Evolutionary conservation across 176 grass and related monocot species (phyloP), one percentile per base, ranked within the genome.

Genomic region (Rhipidocladum racemiflorum): DNA sequence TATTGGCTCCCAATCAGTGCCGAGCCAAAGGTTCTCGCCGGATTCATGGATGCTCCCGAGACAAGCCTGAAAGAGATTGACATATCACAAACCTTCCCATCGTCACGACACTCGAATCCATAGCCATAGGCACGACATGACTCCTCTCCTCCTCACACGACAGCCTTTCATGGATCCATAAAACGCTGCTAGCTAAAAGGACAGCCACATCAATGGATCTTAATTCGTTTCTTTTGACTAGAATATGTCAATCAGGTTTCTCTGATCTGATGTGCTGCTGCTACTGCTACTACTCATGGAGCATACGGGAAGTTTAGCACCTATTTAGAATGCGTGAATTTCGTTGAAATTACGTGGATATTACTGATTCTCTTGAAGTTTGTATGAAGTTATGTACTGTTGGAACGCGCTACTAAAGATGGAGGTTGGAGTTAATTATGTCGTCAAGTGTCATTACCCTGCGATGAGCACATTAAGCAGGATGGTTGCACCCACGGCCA

Each of bases 21-120:
- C 4, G 93, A 87, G 11, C 97, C 97, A 1, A 99, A 9, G 50
- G 40, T 96, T 48, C 97, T 77, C 1, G 83, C 97, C 24, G 93
- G 97, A 75, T 99, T 99, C 97, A 99, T 99, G 21, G 93, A 99
- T 21, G 91, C 93, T 4, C 97, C 93, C 0, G 97, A 93, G 74
- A 99, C 61, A 0, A 93, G 93, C 66, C 93, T 99, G 85, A 21
- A 9, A 24, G 3, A 18, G 46, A 17, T 15, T 70, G 43, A 66
- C 11, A 2, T 2, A 4, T 18, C 60, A 45, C 13, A n/a, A 27
- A 11, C n/a, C n/a, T n/a, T n/a, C n/a, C n/a, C n/a, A n/a, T n/a
- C n/a, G n/a, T n/a, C n/a, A n/a, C n/a, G n/a, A n/a, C 82, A 65
- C 64, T 55, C 53, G 62, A 80, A 1, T n/a, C 38, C 39, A 68